These are phyloP conservation scores for Capronia americana DNA, from an alignment of 2,329 filamentous ascomycete genomes.

Conservation along the genomic window DNA sequence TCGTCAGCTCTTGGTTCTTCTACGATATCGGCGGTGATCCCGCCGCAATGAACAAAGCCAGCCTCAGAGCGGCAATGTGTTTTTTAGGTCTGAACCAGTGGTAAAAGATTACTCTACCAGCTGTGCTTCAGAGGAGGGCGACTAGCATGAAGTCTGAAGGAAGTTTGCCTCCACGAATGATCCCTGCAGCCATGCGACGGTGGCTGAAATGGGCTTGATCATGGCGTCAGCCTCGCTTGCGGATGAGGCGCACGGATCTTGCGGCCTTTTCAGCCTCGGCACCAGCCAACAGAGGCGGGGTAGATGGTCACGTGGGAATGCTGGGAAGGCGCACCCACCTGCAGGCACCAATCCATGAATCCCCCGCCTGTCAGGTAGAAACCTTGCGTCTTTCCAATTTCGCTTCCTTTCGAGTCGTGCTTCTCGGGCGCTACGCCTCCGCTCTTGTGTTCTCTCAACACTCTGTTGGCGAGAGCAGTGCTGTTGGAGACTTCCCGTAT, in stretches of 20 bases:
- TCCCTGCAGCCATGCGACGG: slow-evolving; percentile 34
- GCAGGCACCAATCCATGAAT: background rate
- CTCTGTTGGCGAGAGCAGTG: background rate
- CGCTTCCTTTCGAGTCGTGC: background rate
- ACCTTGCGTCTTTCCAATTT: background rate
- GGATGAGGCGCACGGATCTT: slow-evolving; percentile 24
- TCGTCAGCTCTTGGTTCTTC: background rate
- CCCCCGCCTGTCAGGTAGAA: background rate
- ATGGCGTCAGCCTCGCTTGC: slow-evolving; percentile 33
- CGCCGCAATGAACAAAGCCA: background rate
- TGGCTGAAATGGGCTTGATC: slow-evolving; percentile 31
- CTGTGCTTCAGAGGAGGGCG: background rate
- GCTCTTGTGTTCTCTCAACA: background rate
- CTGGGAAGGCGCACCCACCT: background rate
- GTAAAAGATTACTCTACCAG: background rate
- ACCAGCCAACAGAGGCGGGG: background rate
- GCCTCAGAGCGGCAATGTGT: background rate
- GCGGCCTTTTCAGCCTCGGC: slow-evolving; percentile 1
- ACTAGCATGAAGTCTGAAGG: background rate
- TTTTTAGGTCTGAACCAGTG: too few species aligned
- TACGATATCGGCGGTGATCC: background rate
- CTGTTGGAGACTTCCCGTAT: background rate
- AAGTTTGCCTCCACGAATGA: slow-evolving; percentile 14
- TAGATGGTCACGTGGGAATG: background rate
- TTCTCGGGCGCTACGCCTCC: background rate